phyloP scores from a whole-genome alignment of 2,329 filamentous ascomycete genomes.

The Thelonectria rubi region DNA sequence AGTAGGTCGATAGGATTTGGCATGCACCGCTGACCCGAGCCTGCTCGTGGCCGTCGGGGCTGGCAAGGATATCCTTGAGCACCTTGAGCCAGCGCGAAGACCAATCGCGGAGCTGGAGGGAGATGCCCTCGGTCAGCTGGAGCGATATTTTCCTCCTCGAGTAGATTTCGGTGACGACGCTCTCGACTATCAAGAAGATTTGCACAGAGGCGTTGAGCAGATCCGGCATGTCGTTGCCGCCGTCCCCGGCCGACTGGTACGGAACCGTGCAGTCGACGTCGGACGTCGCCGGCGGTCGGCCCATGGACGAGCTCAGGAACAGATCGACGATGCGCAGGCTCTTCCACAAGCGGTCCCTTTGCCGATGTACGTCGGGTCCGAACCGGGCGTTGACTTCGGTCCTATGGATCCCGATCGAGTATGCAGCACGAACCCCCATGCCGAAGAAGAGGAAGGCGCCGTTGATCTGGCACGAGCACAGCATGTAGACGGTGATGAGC shows the following conservation, averaged over 20 bases:
- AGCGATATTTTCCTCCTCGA: constrained; percentile 62
- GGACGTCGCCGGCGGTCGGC: constrained; percentile 61
- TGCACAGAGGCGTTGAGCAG: constrained; percentile 62
- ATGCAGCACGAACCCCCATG: constrained; percentile 61
- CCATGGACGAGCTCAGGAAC: constrained; percentile 63
- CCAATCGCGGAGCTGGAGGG: constrained; percentile 62
- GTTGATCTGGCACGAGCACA: constrained; percentile 64
- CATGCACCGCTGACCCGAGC: constrained; percentile 56
- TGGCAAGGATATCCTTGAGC: constrained; percentile 51
- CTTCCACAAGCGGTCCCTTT: constrained; percentile 63
- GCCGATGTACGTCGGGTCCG: constrained; percentile 52
- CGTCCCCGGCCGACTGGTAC: constrained; percentile 50
- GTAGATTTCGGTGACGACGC: constrained; percentile 61
- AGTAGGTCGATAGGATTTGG: constrained; percentile 62
- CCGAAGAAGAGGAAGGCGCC: constrained; percentile 64
- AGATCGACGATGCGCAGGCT: constrained; percentile 62
- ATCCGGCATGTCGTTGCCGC: constrained; percentile 53
- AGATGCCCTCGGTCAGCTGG: constrained; percentile 63
- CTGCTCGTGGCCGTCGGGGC: constrained; percentile 32
- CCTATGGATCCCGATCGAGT: constrained; percentile 62
- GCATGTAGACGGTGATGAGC: constrained; percentile 63
- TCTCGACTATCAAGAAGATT: constrained; percentile 61
- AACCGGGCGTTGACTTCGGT: constrained; percentile 64
- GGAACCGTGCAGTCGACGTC: constrained; percentile 64
- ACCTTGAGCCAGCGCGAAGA: constrained; percentile 57